phyloP scores from a whole-genome alignment of 2,329 filamentous ascomycete genomes.

The Tolypocladium album region DNA sequence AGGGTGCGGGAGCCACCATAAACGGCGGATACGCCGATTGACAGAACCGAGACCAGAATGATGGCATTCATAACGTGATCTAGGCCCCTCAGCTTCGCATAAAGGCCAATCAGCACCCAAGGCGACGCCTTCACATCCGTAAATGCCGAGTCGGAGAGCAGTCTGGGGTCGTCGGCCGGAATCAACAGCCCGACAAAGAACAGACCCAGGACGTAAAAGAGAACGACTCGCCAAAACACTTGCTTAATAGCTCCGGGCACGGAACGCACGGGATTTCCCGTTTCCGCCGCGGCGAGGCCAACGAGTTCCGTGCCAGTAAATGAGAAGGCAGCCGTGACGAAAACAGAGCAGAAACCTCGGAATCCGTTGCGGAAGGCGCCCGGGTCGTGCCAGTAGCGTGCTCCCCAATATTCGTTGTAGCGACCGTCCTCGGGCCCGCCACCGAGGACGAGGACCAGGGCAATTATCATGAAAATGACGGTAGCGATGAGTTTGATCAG shows the following conservation, averaged over 20 bases:
- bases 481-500: constrained; percentile 46
- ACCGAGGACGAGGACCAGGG: constrained; percentile 44
- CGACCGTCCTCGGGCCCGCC: constrained; percentile 37
- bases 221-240: constrained; percentile 44
- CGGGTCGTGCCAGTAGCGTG: constrained; percentile 30
- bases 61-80: constrained; percentile 43
- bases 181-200: constrained; percentile 36
- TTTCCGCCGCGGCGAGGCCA: constrained; percentile 60
- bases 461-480: constrained; percentile 51
- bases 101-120: constrained; percentile 37
- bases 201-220: constrained; percentile 40
- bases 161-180: constrained; percentile 27
- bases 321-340: constrained; percentile 59
- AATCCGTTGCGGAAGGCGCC: constrained; percentile 57
- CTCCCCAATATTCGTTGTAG: constrained; percentile 31
- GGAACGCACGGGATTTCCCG: constrained; percentile 54
- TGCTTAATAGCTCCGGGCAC: constrained; percentile 75
- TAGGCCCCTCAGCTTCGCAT: constrained; percentile 35
- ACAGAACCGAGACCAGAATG: constrained; percentile 42
- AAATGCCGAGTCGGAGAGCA: constrained; percentile 36
- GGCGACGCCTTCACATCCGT: constrained; percentile 30
- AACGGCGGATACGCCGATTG: constrained; percentile 42
- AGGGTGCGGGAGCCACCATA: constrained; percentile 46
- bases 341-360: constrained; percentile 57
- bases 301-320: constrained; percentile 60